Percentiles rank a stretch among this genome's conserved stretches.
These are phyloP conservation scores for Vicia villosa DNA, from an alignment of 306 rosid species.

Conservation along the genomic window DNA sequence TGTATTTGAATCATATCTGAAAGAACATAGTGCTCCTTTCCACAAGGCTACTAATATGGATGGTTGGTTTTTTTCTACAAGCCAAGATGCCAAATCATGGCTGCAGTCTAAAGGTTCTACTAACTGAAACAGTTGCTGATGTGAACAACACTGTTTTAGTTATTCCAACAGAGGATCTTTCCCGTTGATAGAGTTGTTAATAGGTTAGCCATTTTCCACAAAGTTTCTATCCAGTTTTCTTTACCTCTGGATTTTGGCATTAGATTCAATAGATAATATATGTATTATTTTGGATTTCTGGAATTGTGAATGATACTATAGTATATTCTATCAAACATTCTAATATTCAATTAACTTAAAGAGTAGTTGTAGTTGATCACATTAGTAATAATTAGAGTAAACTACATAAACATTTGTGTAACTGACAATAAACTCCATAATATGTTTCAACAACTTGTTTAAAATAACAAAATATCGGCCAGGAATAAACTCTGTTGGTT, in stretches of 20 bases:
- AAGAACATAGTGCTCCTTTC: constrained; percentile 78
- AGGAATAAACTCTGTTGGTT: no score
- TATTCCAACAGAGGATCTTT: constrained; percentile 21
- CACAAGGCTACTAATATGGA: constrained; percentile 68
- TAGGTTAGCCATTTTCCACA: constrained; percentile 19
- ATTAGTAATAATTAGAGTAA: no score
- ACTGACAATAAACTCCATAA: no score
- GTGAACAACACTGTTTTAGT: not conserved
- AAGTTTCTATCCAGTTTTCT: constrained; percentile 9
- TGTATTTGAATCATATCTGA: constrained; percentile 71
- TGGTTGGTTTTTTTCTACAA: constrained; percentile 86
- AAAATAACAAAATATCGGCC: no score
- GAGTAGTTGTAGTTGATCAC: not conserved
- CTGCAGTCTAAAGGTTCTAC: constrained; percentile 65
- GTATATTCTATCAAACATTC: not conserved
- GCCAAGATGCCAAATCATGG: constrained; percentile 73
- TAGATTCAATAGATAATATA: constrained; percentile 8
- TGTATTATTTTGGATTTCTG: not conserved
- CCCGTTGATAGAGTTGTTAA: constrained; percentile 28
- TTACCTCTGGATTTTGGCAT: not conserved
- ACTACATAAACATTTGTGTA: no score
- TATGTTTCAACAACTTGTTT: no score
- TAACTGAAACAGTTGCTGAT: constrained; percentile 44
- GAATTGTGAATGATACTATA: not conserved
- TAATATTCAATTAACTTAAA: not conserved